These are phyloP conservation scores for Cyberlindnera mycetangii DNA, from an alignment of 805 yeast species.

Conservation along the genomic window DNA sequence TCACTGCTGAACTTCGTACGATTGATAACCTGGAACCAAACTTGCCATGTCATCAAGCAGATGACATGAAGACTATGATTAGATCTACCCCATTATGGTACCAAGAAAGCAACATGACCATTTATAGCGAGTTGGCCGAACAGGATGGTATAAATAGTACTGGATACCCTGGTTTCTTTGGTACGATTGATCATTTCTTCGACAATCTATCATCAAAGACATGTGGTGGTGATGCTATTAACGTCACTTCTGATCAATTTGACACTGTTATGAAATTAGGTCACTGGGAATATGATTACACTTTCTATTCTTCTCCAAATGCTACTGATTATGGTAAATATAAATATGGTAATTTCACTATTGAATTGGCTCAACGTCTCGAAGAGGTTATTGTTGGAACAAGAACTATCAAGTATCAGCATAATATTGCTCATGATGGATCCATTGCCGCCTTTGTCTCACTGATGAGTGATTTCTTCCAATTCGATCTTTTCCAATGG, in stretches of 20 bases:
- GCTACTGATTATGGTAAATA: conserved; percentile 35
- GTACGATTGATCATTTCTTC: conserved; percentile 39
- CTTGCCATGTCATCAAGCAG: conserved; percentile 33
- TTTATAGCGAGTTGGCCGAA: conserved; percentile 26
- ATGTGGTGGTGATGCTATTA: conserved; percentile 38
- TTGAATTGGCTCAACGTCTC: conserved; percentile 34
- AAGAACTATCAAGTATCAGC: conserved; percentile 32
- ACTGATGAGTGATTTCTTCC: conserved; percentile 30
- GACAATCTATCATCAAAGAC: conserved; percentile 40
- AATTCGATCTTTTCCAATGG: conserved; percentile 36
- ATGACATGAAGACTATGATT: conserved; percentile 25
- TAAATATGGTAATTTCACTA: conserved; percentile 36
- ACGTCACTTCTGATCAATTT: conserved; percentile 30
- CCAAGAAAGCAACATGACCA: conserved; percentile 32
- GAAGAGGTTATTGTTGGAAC: conserved; percentile 30
- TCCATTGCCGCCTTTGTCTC: conserved; percentile 34
- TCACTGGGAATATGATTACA: conserved; percentile 43
- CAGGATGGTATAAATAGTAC: conserved; percentile 24
- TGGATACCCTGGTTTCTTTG: conserved; percentile 26
- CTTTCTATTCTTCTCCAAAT: conserved; percentile 32
- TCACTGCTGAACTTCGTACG: conserved; percentile 33
- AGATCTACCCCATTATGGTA: conserved; percentile 34
- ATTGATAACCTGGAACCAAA: conserved; percentile 38
- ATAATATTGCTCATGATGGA: conserved; percentile 44
- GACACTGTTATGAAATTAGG: conserved; percentile 41